phyloP scores from a whole-genome alignment of 306 rosid genomes.

The Lathyrus aphaca region DNA sequence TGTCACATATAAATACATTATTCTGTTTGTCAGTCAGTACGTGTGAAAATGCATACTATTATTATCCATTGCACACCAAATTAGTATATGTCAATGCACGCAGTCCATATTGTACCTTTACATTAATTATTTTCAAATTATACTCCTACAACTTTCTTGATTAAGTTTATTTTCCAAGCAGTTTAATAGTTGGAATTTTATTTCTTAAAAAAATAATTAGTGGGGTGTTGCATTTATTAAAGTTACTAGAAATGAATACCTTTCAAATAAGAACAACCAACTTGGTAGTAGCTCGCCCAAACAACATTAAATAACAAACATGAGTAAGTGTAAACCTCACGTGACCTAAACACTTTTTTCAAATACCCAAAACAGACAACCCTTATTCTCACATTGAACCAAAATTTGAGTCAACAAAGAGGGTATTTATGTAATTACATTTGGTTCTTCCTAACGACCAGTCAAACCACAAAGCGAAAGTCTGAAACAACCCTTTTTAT shows the following conservation, averaged over 20 bases:
- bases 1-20: no score
- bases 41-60: no score
- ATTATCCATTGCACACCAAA: conserved; percentile 1
- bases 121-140: neutral
- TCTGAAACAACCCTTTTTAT: neutral
- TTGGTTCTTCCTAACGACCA: neutral
- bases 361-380: conserved; percentile 32
- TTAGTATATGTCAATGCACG: conserved; percentile 37
- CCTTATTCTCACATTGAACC: neutral
- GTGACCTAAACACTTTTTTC: neutral
- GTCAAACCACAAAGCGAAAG: conserved; percentile 15
- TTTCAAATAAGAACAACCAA: conserved; percentile 30
- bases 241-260: no score
- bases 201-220: no score
- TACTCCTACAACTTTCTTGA: no score
- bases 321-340: conserved; percentile 21
- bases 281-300: conserved; percentile 33
- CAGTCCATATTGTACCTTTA: conserved; percentile 35
- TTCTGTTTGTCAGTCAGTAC: no score
- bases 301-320: neutral
- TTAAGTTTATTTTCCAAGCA: no score
- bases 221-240: no score
- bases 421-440: neutral
- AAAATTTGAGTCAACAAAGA: neutral
- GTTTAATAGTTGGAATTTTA: no score